Conservation (phyloP, 2,329 filamentous ascomycete species). For the Paraphaeosphaeria sporulosa region DNA sequence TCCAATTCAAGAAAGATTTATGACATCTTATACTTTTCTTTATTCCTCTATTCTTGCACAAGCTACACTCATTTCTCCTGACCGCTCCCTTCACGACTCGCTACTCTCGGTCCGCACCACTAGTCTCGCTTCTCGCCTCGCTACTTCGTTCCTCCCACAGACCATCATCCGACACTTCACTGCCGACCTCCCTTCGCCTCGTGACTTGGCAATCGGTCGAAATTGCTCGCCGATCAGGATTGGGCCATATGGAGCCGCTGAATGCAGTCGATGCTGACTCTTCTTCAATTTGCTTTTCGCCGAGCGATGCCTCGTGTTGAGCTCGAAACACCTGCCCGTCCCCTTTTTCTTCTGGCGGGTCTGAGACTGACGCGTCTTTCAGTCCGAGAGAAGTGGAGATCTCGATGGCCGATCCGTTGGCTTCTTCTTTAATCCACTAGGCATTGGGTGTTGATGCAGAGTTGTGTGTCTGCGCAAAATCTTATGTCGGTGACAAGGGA, state of each 20-base stretch:
- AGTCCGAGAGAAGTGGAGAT: not conserved
- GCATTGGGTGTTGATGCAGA: not conserved
- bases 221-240: not conserved
- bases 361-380: not conserved
- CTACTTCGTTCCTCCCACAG: constrained; percentile 9
- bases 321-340: not conserved
- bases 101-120: not conserved
- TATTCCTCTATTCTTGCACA: not conserved
- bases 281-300: not conserved
- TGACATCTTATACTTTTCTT: not conserved
- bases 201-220: not conserved
- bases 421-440: not conserved
- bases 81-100: not conserved
- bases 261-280: not conserved
- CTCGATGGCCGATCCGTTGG: not conserved
- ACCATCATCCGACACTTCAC: not conserved
- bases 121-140: constrained; percentile 10
- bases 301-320: not conserved
- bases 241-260: not conserved
- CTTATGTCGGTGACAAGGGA: constrained; percentile 17
- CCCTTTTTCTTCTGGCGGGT: not conserved
- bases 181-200: not conserved
- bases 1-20: not conserved
- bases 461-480: constrained; percentile 10
- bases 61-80: not conserved